These are phyloP conservation scores for Backusella mclennaniae DNA, from an alignment of 192 early-diverging fungal genomes.

Conservation along the genomic window DNA sequence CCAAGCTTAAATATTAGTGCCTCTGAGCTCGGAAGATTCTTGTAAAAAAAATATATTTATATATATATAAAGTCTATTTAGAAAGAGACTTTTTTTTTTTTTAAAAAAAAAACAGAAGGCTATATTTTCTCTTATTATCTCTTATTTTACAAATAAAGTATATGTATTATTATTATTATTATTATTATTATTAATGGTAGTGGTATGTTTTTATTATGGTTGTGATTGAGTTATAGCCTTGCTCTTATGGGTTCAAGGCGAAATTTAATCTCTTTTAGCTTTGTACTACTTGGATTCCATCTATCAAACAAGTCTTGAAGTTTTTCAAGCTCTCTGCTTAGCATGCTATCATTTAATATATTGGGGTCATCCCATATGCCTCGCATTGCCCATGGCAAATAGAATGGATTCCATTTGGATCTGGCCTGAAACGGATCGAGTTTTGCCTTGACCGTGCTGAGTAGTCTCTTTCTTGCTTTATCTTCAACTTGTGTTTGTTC, in stretches of 20 bases:
- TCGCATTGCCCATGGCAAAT: slow-evolving; percentile 91
- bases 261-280: slow-evolving; percentile 84
- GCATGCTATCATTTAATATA: slow-evolving; percentile 49
- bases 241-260: slow-evolving; percentile 83
- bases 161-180: neutral
- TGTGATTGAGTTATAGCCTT: slow-evolving; percentile 40
- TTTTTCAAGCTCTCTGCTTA: slow-evolving; percentile 65
- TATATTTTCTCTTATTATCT: neutral
- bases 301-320: slow-evolving; percentile 69
- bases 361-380: slow-evolving; percentile 70
- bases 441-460: slow-evolving; percentile 15
- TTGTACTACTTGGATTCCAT: slow-evolving; percentile 77
- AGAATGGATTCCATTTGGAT: slow-evolving; percentile 82
- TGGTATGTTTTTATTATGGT: neutral
- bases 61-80: neutral
- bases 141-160: neutral
- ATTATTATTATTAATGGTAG: neutral
- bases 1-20: slow-evolving; percentile 35
- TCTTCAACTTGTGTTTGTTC: neutral
- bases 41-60: slow-evolving; percentile 9
- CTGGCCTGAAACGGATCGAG: slow-evolving; percentile 63
- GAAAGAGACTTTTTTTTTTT: neutral
- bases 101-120: neutral
- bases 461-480: neutral
- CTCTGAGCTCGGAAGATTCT: slow-evolving; percentile 29